Evolutionary conservation across 2,329 filamentous ascomycete genomes (phyloP), one percentile per base, ranked within the genome.

Genomic region (Xylariomycetidae sp.): DNA sequence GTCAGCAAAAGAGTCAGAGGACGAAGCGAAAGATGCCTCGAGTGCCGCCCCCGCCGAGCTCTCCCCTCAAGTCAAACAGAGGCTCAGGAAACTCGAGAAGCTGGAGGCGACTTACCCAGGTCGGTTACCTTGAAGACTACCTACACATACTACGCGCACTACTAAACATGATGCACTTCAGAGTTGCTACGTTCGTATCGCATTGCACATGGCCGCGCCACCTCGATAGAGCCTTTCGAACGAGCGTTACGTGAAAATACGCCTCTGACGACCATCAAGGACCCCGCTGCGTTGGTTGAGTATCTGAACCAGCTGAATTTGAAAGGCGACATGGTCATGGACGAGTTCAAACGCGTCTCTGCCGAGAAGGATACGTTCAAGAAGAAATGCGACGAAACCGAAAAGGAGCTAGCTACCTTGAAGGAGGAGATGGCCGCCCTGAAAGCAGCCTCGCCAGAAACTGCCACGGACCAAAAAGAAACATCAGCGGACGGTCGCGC

Each of bases 201-300:
- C 41, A 81, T 89, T 44, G 92, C 92, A 13, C 90, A 98, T 64
- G 78, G 85, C 37, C 80, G 88, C 32, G 86, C 89, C 25, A 78
- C 84, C 10, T 78, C 84, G 3, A 93, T 96, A 51, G 92, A 96
- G 53, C 84, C 87, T 0, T 98, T 98, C 57, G 92, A 98, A 62
- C 82, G 85, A 34, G 81, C 84, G 1, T 70, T 98, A 6, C 85
- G 87, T 49, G 92, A 98, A 56, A 85, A 94, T 49, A 98, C 92
- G 0, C 90, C 92, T 3, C 67, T 96, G 22, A 85, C 85, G 4
- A 90, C 87, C 12, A 95, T 98, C 48, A 73, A 70, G 47, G 92
- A 98, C 39, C 86, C 90, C 0, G 76, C 78, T 33, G 82, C 88
- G 2, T 69, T 98, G 20, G 75, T 88, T 6, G 90, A 96, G 59